These are phyloP conservation scores for Capronia epimyces DNA, from an alignment of 2,329 filamentous ascomycete genomes.

Conservation along the genomic window DNA sequence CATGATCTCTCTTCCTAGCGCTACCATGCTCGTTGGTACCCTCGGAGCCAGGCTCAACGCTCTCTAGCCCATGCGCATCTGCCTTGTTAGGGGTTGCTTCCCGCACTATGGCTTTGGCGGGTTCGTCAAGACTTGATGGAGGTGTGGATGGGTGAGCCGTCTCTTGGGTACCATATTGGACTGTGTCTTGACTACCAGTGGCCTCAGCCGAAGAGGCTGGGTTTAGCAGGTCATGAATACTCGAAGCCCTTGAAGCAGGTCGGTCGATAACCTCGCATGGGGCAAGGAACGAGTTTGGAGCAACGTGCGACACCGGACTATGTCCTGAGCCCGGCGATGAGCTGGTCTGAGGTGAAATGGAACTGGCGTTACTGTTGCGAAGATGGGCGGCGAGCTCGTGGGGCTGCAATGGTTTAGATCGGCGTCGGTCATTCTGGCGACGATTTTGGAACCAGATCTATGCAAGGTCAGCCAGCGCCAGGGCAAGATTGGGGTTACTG, in stretches of 20 bases:
- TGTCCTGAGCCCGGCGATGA: slow-evolving; percentile 8
- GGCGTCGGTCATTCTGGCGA: slow-evolving; percentile 84
- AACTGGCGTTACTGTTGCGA: slow-evolving; percentile 16
- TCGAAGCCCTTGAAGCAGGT: slow-evolving; percentile 22
- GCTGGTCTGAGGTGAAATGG: slow-evolving; percentile 8
- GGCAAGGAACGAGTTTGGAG: slow-evolving; percentile 5
- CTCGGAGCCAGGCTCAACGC: slow-evolving; percentile 1
- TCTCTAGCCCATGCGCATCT: neutral
- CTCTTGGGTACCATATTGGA: slow-evolving; percentile 8
- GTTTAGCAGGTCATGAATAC: slow-evolving; percentile 28
- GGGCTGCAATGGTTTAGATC: slow-evolving; percentile 73
- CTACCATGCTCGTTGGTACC: slow-evolving; percentile 12
- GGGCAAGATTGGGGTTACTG: neutral
- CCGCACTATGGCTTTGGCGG: neutral
- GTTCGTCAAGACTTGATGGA: slow-evolving; percentile 19
- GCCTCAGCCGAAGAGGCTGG: slow-evolving; percentile 11
- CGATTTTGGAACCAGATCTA: slow-evolving; percentile 98
- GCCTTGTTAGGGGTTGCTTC: neutral
- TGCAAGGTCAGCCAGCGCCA: slow-evolving; percentile 30
- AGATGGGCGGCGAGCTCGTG: slow-evolving; percentile 59
- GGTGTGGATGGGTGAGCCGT: slow-evolving; percentile 11
- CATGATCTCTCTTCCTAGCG: slow-evolving; percentile 24
- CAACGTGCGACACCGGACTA: neutral
- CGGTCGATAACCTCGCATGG: slow-evolving; percentile 14
- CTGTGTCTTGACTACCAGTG: slow-evolving; percentile 1